Conservation (phyloP, 768 basidiomycete genomes). For the Leccinum olivaceopallidum region DNA sequence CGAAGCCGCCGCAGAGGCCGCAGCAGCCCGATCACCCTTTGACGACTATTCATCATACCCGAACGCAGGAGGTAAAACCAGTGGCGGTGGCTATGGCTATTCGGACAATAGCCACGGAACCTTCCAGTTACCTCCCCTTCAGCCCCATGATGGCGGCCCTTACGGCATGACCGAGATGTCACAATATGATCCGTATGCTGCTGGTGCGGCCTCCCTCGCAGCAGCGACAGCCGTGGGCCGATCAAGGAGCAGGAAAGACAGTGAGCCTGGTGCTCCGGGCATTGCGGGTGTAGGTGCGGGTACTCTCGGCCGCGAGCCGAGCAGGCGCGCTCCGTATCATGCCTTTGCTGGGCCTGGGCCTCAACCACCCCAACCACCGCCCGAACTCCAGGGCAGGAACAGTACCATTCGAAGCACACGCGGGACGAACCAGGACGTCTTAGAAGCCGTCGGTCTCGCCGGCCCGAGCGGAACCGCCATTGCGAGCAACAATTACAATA, state of each 20-base stretch:
- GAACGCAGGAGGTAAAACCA: conserved; percentile 23
- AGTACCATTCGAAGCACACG: conserved; percentile 23
- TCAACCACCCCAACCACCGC: conserved; percentile 21
- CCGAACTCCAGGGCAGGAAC: conserved; percentile 15
- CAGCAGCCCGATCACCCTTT: conserved; percentile 51
- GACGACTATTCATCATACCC: conserved; percentile 44
- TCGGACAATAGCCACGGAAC: conserved; percentile 61
- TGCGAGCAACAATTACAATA: not conserved
- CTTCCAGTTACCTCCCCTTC: conserved; percentile 48
- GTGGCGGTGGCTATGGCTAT: conserved; percentile 35
- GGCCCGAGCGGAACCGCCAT: conserved; percentile 10
- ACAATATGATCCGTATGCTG: conserved; percentile 38
- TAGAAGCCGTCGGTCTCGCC: conserved; percentile 30
- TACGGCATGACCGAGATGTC: conserved; percentile 55
- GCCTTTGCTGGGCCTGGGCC: conserved; percentile 38
- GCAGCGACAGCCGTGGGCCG: conserved; percentile 23
- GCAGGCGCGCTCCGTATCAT: conserved; percentile 36
- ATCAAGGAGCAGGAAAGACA: conserved; percentile 30
- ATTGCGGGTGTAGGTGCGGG: conserved; percentile 39
- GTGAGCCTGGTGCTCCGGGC: conserved; percentile 38
- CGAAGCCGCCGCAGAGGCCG: conserved; percentile 67
- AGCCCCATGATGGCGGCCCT: conserved; percentile 41
- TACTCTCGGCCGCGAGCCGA: conserved; percentile 30
- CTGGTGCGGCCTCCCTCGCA: conserved; percentile 23
- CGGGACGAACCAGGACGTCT: conserved; percentile 25